These are phyloP conservation scores for Fraxinus latifolia DNA, from an alignment of 305 asterid genomes.

Conservation along the genomic window DNA sequence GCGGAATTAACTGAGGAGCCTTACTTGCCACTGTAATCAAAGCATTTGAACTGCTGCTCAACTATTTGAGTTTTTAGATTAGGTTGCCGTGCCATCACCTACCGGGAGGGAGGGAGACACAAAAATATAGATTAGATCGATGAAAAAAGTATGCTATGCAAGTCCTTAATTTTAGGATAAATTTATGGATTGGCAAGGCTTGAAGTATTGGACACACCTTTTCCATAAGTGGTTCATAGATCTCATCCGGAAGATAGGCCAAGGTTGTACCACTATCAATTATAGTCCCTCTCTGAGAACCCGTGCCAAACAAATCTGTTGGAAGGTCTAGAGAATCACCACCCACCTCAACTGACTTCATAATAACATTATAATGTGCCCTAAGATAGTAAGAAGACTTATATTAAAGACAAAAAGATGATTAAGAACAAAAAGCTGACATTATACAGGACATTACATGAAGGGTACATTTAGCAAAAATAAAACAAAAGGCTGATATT, in stretches of 20 bases:
- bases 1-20: constrained; percentile 16
- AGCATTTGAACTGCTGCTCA: constrained; percentile 66
- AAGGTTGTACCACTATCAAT: constrained; percentile 79
- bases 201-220: constrained; percentile 35
- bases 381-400: constrained; percentile 10
- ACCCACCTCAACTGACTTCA: constrained; percentile 50
- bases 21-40: constrained; percentile 54
- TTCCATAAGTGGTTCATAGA: constrained; percentile 45
- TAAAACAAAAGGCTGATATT: not conserved
- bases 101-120: not conserved
- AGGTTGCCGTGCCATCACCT: constrained; percentile 60
- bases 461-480: not conserved
- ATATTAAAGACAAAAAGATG: not conserved
- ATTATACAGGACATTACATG: not conserved
- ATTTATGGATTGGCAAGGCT: not conserved
- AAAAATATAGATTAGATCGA: not conserved
- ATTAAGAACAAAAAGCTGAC: not conserved
- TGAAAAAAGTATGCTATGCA: not conserved
- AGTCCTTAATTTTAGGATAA: constrained; percentile 11
- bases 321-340: constrained; percentile 46
- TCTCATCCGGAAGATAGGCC: constrained; percentile 59
- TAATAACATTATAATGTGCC: constrained; percentile 54
- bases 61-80: constrained; percentile 50
- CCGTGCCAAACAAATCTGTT: constrained; percentile 32
- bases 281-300: constrained; percentile 48